Evolutionary conservation across 805 yeast genomes (phyloP).

Genomic region (Cyberlindnera mississippiensis): DNA sequence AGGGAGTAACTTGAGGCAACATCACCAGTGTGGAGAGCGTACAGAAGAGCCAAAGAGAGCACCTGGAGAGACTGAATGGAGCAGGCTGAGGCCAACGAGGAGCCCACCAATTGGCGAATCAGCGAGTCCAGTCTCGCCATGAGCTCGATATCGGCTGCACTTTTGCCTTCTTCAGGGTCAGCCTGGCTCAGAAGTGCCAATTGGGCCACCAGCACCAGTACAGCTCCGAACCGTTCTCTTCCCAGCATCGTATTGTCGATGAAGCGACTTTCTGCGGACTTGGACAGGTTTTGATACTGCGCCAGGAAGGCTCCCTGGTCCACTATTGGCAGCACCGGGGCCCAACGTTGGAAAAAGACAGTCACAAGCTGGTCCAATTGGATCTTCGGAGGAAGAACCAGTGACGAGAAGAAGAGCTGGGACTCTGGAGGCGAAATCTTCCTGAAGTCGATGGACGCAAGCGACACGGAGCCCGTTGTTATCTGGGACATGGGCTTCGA

Average conservation of each 20-base stretch:
- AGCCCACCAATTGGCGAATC: slow-evolving; percentile 58
- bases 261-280: slow-evolving; percentile 42
- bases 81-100: slow-evolving; percentile 56
- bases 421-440: slow-evolving; percentile 40
- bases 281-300: slow-evolving; percentile 47
- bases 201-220: slow-evolving; percentile 42
- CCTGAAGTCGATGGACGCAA: slow-evolving; percentile 37
- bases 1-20: slow-evolving; percentile 68
- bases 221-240: slow-evolving; percentile 55
- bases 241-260: slow-evolving; percentile 38
- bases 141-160: slow-evolving; percentile 17
- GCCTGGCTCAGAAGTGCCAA: slow-evolving; percentile 37
- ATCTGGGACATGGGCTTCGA: slow-evolving; percentile 19
- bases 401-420: slow-evolving; percentile 38
- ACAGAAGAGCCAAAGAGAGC: slow-evolving; percentile 61
- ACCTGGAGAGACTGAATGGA: slow-evolving; percentile 69
- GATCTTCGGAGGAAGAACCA: slow-evolving; percentile 47
- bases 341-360: slow-evolving; percentile 76
- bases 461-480: slow-evolving; percentile 26
- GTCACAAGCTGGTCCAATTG: slow-evolving; percentile 67
- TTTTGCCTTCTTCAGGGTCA: slow-evolving; percentile 8
- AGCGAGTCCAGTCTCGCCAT: slow-evolving; percentile 54
- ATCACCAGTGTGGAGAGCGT: slow-evolving; percentile 71
- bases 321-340: slow-evolving; percentile 61
- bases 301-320: slow-evolving; percentile 65